Percentiles rank a stretch among this genome's conserved stretches.
Conservation (phyloP, 768 basidiomycete species). For the Phlebiopsis gigantea region DNA sequence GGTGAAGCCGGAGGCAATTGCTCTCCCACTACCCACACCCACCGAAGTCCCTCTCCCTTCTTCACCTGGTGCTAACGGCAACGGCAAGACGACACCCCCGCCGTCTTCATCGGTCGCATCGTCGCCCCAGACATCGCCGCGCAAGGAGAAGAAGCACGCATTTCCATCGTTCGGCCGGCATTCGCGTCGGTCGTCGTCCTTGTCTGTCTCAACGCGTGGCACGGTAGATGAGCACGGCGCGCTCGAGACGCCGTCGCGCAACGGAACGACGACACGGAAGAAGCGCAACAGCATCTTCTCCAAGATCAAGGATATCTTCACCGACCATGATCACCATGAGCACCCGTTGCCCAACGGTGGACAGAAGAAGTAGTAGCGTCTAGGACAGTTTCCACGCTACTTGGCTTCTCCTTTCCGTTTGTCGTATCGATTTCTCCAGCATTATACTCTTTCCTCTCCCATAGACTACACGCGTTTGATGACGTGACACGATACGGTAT, state of each 20-base stretch:
- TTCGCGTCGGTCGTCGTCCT: slow-evolving; percentile 15
- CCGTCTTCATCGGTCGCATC: slow-evolving; percentile 9
- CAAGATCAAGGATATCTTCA: slow-evolving; percentile 27
- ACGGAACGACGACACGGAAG: slow-evolving; percentile 18
- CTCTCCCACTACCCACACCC: slow-evolving; percentile 3
- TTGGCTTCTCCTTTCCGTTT: background rate
- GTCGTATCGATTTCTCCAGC: no score
- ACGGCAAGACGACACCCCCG: slow-evolving; percentile 5
- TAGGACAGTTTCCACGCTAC: no score
- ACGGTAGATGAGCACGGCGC: slow-evolving; percentile 13
- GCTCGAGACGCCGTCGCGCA: slow-evolving; percentile 4
- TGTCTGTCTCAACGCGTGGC: slow-evolving; percentile 12
- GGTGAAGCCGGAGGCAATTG: slow-evolving; percentile 2
- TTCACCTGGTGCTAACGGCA: slow-evolving; percentile 12
- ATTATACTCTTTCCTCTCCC: background rate
- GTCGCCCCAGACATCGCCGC: slow-evolving; percentile 8
- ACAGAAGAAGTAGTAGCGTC: background rate
- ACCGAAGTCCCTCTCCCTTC: slow-evolving; percentile 2
- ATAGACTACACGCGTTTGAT: background rate
- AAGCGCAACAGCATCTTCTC: slow-evolving; percentile 29
- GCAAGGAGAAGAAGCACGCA: slow-evolving; percentile 21
- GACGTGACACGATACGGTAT: background rate
- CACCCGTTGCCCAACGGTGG: background rate
- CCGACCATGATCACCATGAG: background rate
- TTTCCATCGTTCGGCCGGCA: slow-evolving; percentile 25